Base-by-base conservation (phyloP, 176 grass and related monocot species). In the Avena insularis region DNA sequence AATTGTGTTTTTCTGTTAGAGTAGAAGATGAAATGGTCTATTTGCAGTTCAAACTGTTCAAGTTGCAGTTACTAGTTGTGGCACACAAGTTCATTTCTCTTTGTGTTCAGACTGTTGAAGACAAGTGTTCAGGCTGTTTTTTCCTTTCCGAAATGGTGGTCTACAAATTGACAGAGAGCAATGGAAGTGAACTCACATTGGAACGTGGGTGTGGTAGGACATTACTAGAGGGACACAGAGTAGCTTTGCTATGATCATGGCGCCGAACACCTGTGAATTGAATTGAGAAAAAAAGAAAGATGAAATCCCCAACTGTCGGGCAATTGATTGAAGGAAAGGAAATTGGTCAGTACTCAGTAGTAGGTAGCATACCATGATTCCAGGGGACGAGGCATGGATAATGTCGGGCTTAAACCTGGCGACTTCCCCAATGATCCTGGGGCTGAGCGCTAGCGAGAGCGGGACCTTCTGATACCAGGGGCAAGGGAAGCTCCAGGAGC, bases 331-430 rank as follows among this genome's bases (percentile, higher is more conserved):
- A 43, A 43, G 40, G 40, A 43, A 50, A 27, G 21, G 46, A 29
- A 14, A 51, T 29, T 4, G 46, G 71, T 27, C 3, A 74, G 71
- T 40, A 40, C 38, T 40, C 38, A 40, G 38, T 40, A 40, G 4
- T 49, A 74, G 12, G 71, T 49, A 75, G n/a, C n/a, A 8, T 84
- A 97, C 95, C 95, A 98, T 98, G 69, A 98, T 88, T 88, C 95
- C 95, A 25, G 95, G 95, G 36, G 95, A 98, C 60, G 95, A 95
- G 20, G 95, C 95, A 13, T 98, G 95, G 68, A 98, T 95, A 53
- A 98, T 98, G 68, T 98, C 95, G 4, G 95, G 95, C 88, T 98
- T 98, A 65, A 98, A 98, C 83, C 87, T 91, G 23, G 95, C 95
- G 35, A 98, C 90, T 74, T 95, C 95, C 69, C 75, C 80, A 11